Evolutionary conservation across 2,329 filamentous ascomycete genomes (phyloP).

Genomic region (Diplodia corticola): DNA sequence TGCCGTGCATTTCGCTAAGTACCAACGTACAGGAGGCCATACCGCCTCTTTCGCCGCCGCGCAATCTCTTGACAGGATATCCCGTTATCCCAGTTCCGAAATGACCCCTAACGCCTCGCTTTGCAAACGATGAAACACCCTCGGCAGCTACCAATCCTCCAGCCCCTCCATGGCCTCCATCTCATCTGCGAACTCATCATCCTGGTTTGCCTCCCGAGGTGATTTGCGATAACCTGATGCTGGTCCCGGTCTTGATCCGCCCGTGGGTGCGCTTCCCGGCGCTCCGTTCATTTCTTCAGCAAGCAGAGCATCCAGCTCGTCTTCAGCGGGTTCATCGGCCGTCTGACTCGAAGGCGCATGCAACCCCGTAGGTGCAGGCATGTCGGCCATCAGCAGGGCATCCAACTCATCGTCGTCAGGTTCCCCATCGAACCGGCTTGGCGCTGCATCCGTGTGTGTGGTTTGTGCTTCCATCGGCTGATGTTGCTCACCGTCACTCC

Average conservation of each 20-base stretch:
- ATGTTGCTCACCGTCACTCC: constrained; percentile 25
- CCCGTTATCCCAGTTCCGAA: constrained; percentile 16
- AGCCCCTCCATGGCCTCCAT: constrained; percentile 44
- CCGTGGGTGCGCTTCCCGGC: constrained; percentile 5
- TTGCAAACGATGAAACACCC: constrained; percentile 22
- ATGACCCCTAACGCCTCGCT: constrained; percentile 21
- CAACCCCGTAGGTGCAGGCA: not conserved
- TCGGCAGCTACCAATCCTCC: constrained; percentile 35
- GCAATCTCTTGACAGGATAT: constrained; percentile 19
- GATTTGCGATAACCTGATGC: constrained; percentile 18
- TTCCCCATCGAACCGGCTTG: constrained; percentile 26
- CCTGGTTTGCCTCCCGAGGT: constrained; percentile 24
- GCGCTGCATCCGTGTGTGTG: constrained; percentile 11
- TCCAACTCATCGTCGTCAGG: constrained; percentile 57
- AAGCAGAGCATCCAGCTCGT: constrained; percentile 57
- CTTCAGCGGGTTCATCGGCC: constrained; percentile 46
- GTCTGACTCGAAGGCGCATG: constrained; percentile 12
- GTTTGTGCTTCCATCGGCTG: constrained; percentile 14
- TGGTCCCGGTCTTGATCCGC: constrained; percentile 12
- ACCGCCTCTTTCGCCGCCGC: constrained; percentile 12
- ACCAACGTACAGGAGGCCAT: not conserved
- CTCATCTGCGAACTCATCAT: constrained; percentile 42
- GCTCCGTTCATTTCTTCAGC: constrained; percentile 37
- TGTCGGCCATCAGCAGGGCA: constrained; percentile 54
- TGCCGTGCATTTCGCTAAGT: constrained; percentile 15